Evolutionary conservation across 2,329 filamentous ascomycete species (phyloP).

Genomic region (Pseudogymnoascus sp.): DNA sequence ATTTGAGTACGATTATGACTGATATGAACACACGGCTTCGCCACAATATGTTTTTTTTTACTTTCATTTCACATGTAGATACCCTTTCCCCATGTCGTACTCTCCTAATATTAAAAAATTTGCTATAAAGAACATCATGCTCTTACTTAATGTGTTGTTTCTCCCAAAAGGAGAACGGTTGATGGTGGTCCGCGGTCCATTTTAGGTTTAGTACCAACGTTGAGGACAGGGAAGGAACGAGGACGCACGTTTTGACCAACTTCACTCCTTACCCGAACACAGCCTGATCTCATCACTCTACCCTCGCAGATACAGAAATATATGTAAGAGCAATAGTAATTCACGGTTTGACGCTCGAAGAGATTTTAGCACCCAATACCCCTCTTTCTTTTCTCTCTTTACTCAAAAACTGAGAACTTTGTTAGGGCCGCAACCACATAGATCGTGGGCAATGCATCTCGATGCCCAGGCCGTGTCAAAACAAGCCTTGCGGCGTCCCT

Average conservation of each 20-base stretch:
- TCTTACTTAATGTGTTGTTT: not conserved
- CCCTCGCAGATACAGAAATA: not conserved
- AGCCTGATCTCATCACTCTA: not conserved
- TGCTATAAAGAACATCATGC: not conserved
- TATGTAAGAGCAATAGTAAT: not conserved
- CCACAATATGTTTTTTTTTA: slow-evolving; percentile 3
- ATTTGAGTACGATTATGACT: not conserved
- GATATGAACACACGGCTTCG: not conserved
- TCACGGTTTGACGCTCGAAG: not conserved
- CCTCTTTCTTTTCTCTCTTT: not conserved
- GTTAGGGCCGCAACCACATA: not conserved
- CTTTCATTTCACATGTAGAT: slow-evolving; percentile 4
- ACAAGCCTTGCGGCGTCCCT: not conserved
- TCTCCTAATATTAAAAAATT: not conserved
- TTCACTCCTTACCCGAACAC: not conserved
- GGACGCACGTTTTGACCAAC: not conserved
- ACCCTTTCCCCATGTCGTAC: slow-evolving; percentile 2
- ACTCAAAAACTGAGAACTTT: not conserved
- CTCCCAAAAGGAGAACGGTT: not conserved
- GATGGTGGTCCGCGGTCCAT: not conserved
- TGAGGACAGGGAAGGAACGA: not conserved
- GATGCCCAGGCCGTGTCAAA: not conserved
- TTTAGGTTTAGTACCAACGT: not conserved
- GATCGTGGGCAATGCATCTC: not conserved
- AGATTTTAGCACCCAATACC: not conserved